These are phyloP conservation scores for Tuber magnatum DNA, from an alignment of 495 filamentous ascomycete species.

Conservation along the genomic window DNA sequence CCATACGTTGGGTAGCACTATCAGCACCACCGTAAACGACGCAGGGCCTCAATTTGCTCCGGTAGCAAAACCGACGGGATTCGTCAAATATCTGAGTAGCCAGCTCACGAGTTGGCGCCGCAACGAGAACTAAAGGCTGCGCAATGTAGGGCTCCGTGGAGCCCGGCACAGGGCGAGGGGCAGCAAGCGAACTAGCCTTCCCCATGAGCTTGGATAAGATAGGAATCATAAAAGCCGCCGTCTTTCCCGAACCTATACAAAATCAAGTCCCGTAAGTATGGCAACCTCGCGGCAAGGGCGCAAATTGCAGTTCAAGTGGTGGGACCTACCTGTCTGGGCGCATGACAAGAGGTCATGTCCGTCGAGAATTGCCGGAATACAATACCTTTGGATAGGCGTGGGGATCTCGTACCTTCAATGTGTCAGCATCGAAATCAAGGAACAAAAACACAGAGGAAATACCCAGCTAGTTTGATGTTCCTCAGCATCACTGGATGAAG, in stretches of 20 bases:
- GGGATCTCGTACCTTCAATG: slow-evolving; percentile 51
- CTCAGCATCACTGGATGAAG: slow-evolving; percentile 75
- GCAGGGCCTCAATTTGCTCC: slow-evolving; percentile 88
- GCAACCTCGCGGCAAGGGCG: not conserved
- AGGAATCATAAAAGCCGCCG: slow-evolving; percentile 83
- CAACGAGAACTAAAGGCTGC: slow-evolving; percentile 77
- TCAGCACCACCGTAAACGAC: slow-evolving; percentile 84
- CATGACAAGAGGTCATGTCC: slow-evolving; percentile 75
- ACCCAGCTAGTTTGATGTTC: slow-evolving; percentile 64
- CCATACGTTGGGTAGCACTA: slow-evolving; percentile 54
- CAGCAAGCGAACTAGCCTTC: slow-evolving; percentile 76
- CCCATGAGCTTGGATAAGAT: slow-evolving; percentile 88
- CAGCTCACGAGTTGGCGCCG: slow-evolving; percentile 83
- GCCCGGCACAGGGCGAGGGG: slow-evolving; percentile 59
- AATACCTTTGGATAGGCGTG: slow-evolving; percentile 80
- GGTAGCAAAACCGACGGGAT: slow-evolving; percentile 80
- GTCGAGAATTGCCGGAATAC: slow-evolving; percentile 64
- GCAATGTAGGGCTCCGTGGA: slow-evolving; percentile 44
- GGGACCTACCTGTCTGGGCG: slow-evolving; percentile 76
- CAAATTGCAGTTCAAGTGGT: not conserved
- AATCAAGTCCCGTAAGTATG: not conserved
- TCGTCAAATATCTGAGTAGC: slow-evolving; percentile 93
- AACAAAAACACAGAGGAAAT: slow-evolving; percentile 24
- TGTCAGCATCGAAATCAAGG: not conserved
- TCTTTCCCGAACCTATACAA: slow-evolving; percentile 81